Base-by-base conservation (phyloP, 306 rosid genomes). In the Glycine soja region DNA sequence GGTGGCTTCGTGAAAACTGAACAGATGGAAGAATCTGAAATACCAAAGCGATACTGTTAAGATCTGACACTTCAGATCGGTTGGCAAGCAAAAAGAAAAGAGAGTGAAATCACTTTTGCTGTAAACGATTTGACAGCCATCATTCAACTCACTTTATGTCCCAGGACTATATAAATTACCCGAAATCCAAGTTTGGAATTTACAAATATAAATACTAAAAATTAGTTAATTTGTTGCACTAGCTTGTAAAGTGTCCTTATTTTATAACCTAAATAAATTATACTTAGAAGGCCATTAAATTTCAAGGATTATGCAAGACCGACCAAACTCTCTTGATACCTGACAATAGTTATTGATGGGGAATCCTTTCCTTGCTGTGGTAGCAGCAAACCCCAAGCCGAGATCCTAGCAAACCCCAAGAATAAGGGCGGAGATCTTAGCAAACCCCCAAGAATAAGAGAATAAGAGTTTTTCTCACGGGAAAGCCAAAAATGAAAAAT, bases 121-220 rank as follows among this genome's bases (percentile, higher is more conserved):
- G 88, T 76, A 85, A 83, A 78, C 90, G 92, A 82, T 88, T 84
- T 88, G 93, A 89, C 87, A 87, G 68, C 91, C 97, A 92, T 92
- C 95, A 90, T 92, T 89, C 86, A 73, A 68, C 77, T 72, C 81
- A 62, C 90, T 81, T 80, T 65, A 75, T 69, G 82, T 84, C 80
- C 57, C 74, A 70, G n/a, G 30, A 74, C 72, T 34, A 65, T 18
- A 47, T 11, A 69, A 6, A 74, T 50, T 53, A 67, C 19, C 76
- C 75, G 19, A 75, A 59, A 46, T 84, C 82, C 71, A 78, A 76
- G 58, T 75, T 72, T 48, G 63, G 64, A 18, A 7, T 18, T 80
- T 67, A 70, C 81, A 45, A 48, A 34, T 73, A 15, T 14, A 47
- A 47, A 48, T 14, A 57, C 10, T n/a, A 43, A 57, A 50, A 34